Evolutionary conservation across 2,329 filamentous ascomycete genomes (phyloP).

Genomic region (Trematosphaeria pertusa): DNA sequence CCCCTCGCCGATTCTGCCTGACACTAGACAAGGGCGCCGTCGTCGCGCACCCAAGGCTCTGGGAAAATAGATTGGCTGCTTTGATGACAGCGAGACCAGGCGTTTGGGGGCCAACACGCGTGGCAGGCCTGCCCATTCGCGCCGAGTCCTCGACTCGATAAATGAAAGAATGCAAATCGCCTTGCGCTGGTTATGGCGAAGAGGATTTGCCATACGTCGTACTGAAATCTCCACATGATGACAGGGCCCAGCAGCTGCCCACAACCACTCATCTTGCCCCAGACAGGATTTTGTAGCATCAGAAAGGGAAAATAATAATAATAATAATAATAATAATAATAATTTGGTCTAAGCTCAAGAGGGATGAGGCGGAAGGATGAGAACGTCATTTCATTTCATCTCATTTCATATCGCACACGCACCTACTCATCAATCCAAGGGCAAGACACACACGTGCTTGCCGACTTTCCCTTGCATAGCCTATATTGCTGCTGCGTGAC

Average conservation of each 20-base stretch:
- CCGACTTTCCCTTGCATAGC: slow-evolving; percentile 11
- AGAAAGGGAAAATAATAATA: too few species aligned
- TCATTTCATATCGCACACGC: not conserved
- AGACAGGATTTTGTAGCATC: too few species aligned
- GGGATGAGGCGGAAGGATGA: too few species aligned
- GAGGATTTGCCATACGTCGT: too few species aligned
- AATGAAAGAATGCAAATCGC: not conserved
- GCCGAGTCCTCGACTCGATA: not conserved
- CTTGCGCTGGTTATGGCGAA: too few species aligned
- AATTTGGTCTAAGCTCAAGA: too few species aligned
- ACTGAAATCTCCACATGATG: too few species aligned
- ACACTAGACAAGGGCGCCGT: slow-evolving; percentile 2
- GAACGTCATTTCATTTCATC: not conserved
- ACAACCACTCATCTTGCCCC: too few species aligned
- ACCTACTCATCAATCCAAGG: not conserved
- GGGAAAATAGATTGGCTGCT: not conserved
- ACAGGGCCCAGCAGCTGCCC: too few species aligned
- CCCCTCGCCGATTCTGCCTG: slow-evolving; percentile 6
- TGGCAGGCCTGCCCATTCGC: not conserved
- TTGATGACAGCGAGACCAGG: not conserved
- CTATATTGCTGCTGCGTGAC: slow-evolving; percentile 17
- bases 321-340: too few species aligned
- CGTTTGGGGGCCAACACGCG: slow-evolving; percentile 9
- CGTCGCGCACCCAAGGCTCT: not conserved
- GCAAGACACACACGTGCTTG: not conserved